Evolutionary conservation across 495 filamentous ascomycete species (phyloP).

Genomic region (Aspergillus saccharolyticus): DNA sequence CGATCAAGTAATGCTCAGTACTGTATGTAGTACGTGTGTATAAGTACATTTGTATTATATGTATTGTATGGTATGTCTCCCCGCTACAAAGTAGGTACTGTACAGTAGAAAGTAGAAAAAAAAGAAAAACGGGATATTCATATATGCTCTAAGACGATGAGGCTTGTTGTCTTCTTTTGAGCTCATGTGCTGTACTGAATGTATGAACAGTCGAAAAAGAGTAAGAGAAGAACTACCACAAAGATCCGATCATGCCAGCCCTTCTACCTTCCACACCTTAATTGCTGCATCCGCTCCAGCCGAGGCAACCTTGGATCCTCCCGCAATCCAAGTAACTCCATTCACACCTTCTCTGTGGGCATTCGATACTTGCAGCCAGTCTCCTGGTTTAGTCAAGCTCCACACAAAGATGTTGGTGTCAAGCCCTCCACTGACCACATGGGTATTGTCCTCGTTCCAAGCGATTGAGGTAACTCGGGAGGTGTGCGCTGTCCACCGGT

Average conservation of each 20-base stretch:
- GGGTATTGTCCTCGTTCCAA: constrained; percentile 72
- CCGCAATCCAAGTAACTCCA: constrained; percentile 77
- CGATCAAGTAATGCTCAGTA: not conserved
- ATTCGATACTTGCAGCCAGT: constrained; percentile 69
- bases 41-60: not conserved
- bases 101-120: too few relatives aligned
- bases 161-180: too few relatives aligned
- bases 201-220: not conserved
- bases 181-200: too few relatives aligned
- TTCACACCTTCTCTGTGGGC: constrained; percentile 95
- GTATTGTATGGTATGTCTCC: too few relatives aligned
- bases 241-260: constrained; percentile 40
- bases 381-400: constrained; percentile 79
- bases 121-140: too few relatives aligned
- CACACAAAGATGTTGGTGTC: constrained; percentile 91
- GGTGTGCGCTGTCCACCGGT: constrained; percentile 88
- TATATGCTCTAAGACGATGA: too few relatives aligned
- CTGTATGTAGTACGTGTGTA: not conserved
- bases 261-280: constrained; percentile 81
- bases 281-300: constrained; percentile 83
- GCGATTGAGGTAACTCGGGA: constrained; percentile 75
- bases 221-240: too few relatives aligned
- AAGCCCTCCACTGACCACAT: constrained; percentile 76
- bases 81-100: too few relatives aligned
- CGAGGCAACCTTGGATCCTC: constrained; percentile 64